Evolutionary conservation across 257 asterid species (phyloP).

Genomic region (Misopates orontium): DNA sequence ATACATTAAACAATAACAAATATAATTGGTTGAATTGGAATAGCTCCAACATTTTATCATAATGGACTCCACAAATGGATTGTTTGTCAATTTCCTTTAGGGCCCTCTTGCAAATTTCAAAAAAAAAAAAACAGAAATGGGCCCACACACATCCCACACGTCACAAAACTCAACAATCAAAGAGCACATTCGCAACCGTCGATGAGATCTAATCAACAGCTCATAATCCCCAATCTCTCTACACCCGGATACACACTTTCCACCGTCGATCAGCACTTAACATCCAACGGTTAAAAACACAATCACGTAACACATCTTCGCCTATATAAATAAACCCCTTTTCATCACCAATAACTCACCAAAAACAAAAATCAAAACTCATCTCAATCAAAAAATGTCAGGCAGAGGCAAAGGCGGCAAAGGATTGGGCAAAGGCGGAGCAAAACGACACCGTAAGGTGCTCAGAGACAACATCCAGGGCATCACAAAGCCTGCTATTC

Average conservation of each 20-base stretch:
- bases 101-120: too few species aligned
- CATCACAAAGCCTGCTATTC: constrained; percentile 46
- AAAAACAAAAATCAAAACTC: neutral
- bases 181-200: neutral
- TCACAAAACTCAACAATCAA: too few species aligned
- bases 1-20: too few species aligned
- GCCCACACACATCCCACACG: too few species aligned
- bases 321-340: constrained; percentile 11
- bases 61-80: too few species aligned
- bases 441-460: constrained; percentile 47
- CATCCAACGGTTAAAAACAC: constrained; percentile 30
- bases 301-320: neutral
- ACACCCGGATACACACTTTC: constrained; percentile 17
- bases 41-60: too few species aligned
- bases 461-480: constrained; percentile 47
- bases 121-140: too few species aligned
- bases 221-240: neutral
- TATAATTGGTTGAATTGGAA: too few species aligned
- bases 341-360: too few species aligned
- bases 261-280: constrained; percentile 27
- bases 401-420: constrained; percentile 56
- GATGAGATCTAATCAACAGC: constrained; percentile 15
- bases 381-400: constrained; percentile 26
- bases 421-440: constrained; percentile 52
- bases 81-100: too few species aligned